These are phyloP conservation scores for Closterium sp. DNA, from an alignment of 139 green algal species.

Conservation along the genomic window DNA sequence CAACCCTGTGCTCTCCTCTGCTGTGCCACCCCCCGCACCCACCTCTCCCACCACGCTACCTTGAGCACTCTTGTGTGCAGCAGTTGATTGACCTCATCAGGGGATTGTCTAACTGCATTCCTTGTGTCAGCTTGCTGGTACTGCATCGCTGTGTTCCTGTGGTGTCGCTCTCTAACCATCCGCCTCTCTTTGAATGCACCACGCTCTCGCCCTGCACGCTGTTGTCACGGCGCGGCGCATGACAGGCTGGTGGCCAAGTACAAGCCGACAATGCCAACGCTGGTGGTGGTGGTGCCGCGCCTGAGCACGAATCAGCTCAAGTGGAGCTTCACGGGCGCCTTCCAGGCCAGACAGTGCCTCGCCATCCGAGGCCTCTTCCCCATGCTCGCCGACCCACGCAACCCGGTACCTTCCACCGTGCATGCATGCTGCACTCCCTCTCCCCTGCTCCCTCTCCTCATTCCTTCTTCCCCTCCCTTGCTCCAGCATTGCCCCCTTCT, in stretches of 20 bases:
- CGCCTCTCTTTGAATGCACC: too few relatives aligned
- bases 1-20: background rate
- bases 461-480: background rate
- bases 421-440: background rate
- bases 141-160: too few relatives aligned
- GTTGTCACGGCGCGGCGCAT: background rate
- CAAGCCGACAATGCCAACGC: constrained; percentile 40
- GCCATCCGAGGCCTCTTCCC: constrained; percentile 57
- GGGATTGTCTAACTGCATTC: background rate
- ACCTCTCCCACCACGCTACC: background rate
- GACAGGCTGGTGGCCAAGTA: constrained; percentile 55
- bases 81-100: background rate
- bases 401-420: constrained; percentile 10
- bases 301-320: constrained; percentile 49
- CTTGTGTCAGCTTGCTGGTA: too few relatives aligned
- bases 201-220: background rate
- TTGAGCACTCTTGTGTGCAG: background rate
- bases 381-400: constrained; percentile 45
- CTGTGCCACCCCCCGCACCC: background rate
- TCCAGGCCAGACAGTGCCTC: constrained; percentile 56
- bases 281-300: constrained; percentile 60
- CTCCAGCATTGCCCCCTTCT: background rate
- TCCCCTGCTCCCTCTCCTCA: background rate
- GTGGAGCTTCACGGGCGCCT: constrained; percentile 48
- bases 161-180: too few relatives aligned